phyloP scores from a whole-genome alignment of 352 stramenopile species.

The Albugo laibachii region DNA sequence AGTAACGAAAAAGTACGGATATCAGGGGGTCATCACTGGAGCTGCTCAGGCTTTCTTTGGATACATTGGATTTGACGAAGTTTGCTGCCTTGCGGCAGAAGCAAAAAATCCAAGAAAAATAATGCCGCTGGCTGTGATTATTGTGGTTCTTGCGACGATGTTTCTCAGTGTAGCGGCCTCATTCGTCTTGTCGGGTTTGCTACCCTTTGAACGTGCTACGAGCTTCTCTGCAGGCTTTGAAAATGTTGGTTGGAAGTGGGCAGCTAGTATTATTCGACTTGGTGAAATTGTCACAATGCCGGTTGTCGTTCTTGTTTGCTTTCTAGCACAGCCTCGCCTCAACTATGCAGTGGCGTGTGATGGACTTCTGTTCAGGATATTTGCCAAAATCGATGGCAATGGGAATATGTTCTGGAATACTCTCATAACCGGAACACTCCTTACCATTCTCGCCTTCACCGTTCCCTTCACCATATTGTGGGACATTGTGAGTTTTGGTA shows the following conservation, averaged over 20 bases:
- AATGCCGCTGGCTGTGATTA: conserved; percentile 68
- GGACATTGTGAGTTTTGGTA: conserved; percentile 79
- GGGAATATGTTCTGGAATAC: conserved; percentile 68
- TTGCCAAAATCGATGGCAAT: conserved; percentile 67
- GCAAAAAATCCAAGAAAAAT: conserved; percentile 51
- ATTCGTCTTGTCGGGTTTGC: conserved; percentile 74
- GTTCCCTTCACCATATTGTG: conserved; percentile 64
- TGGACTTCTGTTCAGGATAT: conserved; percentile 82
- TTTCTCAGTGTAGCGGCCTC: conserved; percentile 54
- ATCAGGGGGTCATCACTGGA: conserved; percentile 47
- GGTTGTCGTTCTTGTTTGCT: conserved; percentile 84
- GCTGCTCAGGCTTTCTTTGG: conserved; percentile 84
- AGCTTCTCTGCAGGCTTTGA: conserved; percentile 11
- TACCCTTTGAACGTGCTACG: conserved; percentile 8
- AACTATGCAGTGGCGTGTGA: conserved; percentile 86
- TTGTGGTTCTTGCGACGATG: conserved; percentile 56
- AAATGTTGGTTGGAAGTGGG: conserved; percentile 10
- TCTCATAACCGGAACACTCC: conserved; percentile 36
- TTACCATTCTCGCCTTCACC: conserved; percentile 44
- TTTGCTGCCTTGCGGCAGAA: conserved; percentile 79
- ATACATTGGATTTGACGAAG: conserved; percentile 91
- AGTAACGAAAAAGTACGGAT: conserved; percentile 15
- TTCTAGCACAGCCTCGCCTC: conserved; percentile 84
- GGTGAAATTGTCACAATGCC: conserved; percentile 81
- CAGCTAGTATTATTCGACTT: conserved; percentile 23